Percentiles rank a stretch among this genome's conserved stretches.
Evolutionary conservation across 2,329 filamentous ascomycete species (phyloP).

Genomic region (Fusarium neocosmosporiellum): DNA sequence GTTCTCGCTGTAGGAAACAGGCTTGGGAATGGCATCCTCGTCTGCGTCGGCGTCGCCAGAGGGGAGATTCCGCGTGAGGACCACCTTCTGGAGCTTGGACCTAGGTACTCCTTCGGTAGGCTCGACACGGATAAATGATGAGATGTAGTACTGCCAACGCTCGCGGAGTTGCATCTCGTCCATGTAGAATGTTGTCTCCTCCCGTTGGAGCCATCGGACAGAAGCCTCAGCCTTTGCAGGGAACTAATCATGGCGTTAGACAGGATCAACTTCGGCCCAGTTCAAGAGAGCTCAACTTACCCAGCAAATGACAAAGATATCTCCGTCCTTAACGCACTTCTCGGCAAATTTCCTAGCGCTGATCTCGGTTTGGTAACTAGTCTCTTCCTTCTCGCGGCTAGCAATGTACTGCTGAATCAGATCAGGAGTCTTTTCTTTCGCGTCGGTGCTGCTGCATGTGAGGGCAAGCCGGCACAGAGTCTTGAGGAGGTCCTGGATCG

Average conservation of each 20-base stretch:
- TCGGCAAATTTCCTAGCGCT: constrained; percentile 92
- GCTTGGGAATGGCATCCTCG: constrained; percentile 70
- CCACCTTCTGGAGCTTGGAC: constrained; percentile 72
- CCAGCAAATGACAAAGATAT: constrained; percentile 90
- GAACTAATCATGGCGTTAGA: constrained; percentile 63
- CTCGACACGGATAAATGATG: constrained; percentile 88
- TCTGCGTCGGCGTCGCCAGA: constrained; percentile 71
- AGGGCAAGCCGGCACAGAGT: constrained; percentile 84
- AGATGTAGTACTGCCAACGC: constrained; percentile 95
- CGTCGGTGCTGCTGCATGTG: constrained; percentile 85
- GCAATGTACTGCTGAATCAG: constrained; percentile 88
- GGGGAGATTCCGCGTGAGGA: constrained; percentile 78
- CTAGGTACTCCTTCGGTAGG: constrained; percentile 83
- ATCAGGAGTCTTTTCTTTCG: constrained; percentile 93
- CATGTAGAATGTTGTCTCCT: constrained; percentile 83
- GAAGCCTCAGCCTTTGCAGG: constrained; percentile 76
- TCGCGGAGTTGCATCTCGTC: constrained; percentile 88
- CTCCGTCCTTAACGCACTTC: constrained; percentile 91
- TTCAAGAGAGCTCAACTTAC: constrained; percentile 68
- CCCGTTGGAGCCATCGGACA: constrained; percentile 76
- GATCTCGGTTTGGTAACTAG: constrained; percentile 90
- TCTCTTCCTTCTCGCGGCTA: constrained; percentile 84
- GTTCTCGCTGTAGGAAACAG: constrained; percentile 72
- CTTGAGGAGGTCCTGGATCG: constrained; percentile 87
- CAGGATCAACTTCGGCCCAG: constrained; percentile 2